Base-by-base conservation (phyloP, 495 filamentous ascomycete genomes). In the Staphylotrichum longicolle region DNA sequence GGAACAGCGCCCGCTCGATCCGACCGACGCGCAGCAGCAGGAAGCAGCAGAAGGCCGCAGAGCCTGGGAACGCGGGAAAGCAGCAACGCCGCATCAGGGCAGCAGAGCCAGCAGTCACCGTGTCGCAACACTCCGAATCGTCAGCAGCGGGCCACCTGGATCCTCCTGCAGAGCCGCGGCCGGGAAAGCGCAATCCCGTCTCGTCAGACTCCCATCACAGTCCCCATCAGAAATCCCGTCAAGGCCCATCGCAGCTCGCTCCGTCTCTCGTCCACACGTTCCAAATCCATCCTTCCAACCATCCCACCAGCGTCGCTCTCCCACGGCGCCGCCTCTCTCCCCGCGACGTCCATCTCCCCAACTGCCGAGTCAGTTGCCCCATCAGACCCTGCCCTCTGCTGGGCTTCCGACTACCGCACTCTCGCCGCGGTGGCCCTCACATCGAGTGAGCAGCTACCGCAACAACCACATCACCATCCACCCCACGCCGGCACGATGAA, bases 401-500 rank as follows among this genome's bases (percentile, higher is more conserved):
- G 61, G 64, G 20, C 37, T 50, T 12, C 50, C 54, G 47, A 46
- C 50, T 35, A 42, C 33, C 37, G 47, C 57, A 30, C 41, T 52
- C 44, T 64, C 62, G 62, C 66, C 68, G 72, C 70, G 71, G 74
- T 73, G 70, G 71, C 71, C 66, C 71, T 74, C 72, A 71, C 73
- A 64, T 57, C 70, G 60, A 63, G 78, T 78, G 78, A 76, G 74
- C 71, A 78, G 70, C 77, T 77, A 74, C 78, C 77, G 78, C 69
- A 65, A 60, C 73, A 70, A 61, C 64, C 67, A 77, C 67, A 63
- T 51, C 73, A 70, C 63, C 62, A 64, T 68, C 45, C 69, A 57
- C 70, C 78, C 79, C 80, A 81, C 66, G 80, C 82, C 80, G 81
- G 81, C 78, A 83, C 73, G 82, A 83, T 84, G 82, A 83, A 82